A percentile compares a stretch with the other conserved stretches of the same genome.
Evolutionary conservation across 2,329 filamentous ascomycete genomes (phyloP).

Genomic region (Gnomoniopsis smithogilvyi): DNA sequence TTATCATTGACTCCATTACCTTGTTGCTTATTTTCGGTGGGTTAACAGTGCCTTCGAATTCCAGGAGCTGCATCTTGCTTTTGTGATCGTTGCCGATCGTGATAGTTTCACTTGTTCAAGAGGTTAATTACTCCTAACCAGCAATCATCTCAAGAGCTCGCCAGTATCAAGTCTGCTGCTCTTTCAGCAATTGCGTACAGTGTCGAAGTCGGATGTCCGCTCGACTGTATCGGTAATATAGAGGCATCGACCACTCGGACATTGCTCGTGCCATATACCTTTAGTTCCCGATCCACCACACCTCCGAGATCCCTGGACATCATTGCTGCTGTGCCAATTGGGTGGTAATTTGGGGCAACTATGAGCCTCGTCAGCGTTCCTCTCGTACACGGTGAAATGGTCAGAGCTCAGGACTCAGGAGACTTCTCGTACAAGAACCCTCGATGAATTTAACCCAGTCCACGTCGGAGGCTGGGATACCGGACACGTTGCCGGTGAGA

Average conservation of each 20-base stretch:
- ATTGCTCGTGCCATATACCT: slow-evolving; percentile 43
- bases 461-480: slow-evolving; percentile 2
- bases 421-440: neutral
- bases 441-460: slow-evolving; percentile 3
- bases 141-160: neutral
- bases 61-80: no score
- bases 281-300: slow-evolving; percentile 39
- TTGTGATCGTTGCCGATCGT: no score
- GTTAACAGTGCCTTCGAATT: no score
- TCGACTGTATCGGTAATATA: slow-evolving; percentile 44
- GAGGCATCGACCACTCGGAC: slow-evolving; percentile 46
- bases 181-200: slow-evolving; percentile 52
- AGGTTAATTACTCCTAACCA: no score
- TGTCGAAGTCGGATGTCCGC: slow-evolving; percentile 43
- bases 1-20: no score
- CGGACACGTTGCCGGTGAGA: slow-evolving; percentile 12
- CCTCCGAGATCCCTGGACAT: slow-evolving; percentile 29
- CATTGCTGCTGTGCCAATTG: slow-evolving; percentile 19
- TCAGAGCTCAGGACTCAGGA: no score
- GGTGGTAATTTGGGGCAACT: slow-evolving; percentile 17
- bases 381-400: neutral
- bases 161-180: slow-evolving; percentile 14
- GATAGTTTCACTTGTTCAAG: no score
- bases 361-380: neutral
- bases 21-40: no score